Evolutionary conservation across 768 basidiomycete species (phyloP).

Genomic region (Tephrocybe sp.): DNA sequence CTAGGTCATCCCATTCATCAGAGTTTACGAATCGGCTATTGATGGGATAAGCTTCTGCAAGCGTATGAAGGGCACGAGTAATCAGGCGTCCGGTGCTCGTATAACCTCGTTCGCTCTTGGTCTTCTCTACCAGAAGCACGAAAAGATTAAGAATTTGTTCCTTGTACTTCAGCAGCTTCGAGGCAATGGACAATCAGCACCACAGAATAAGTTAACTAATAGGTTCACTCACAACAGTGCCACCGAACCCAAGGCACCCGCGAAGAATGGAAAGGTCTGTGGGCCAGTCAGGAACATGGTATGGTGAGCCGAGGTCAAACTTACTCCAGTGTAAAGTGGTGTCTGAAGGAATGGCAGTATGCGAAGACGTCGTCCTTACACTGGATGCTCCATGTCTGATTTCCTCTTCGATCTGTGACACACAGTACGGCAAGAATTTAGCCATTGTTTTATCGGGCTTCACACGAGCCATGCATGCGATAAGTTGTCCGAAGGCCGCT

Average conservation of each 20-base stretch:
- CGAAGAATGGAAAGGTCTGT: constrained; percentile 79
- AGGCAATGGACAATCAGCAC: not conserved
- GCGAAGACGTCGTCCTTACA: constrained; percentile 73
- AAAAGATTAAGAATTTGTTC: constrained; percentile 62
- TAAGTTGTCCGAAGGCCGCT: constrained; percentile 82
- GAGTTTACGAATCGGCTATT: constrained; percentile 81
- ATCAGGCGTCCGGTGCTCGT: constrained; percentile 76
- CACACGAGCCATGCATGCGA: constrained; percentile 79
- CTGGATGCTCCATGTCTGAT: constrained; percentile 89
- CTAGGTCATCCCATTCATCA: constrained; percentile 73
- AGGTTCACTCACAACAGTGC: constrained; percentile 49
- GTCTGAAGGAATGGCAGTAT: constrained; percentile 74
- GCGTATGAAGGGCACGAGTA: constrained; percentile 68
- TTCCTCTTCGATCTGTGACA: constrained; percentile 76
- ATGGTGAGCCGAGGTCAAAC: constrained; percentile 18
- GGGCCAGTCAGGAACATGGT: not conserved
- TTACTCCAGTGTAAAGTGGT: constrained; percentile 93
- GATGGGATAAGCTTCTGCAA: constrained; percentile 72
- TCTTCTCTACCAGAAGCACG: constrained; percentile 66
- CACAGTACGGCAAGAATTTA: constrained; percentile 78
- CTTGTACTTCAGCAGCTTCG: constrained; percentile 68
- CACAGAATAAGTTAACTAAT: not conserved
- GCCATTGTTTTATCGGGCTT: constrained; percentile 72
- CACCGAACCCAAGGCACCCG: constrained; percentile 78
- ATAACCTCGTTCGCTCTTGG: constrained; percentile 88